Evolutionary conservation across 1,284 basidiomycete species (phyloP), one percentile per base, ranked within the genome.

Genomic region (Rhizoctonia solani): DNA sequence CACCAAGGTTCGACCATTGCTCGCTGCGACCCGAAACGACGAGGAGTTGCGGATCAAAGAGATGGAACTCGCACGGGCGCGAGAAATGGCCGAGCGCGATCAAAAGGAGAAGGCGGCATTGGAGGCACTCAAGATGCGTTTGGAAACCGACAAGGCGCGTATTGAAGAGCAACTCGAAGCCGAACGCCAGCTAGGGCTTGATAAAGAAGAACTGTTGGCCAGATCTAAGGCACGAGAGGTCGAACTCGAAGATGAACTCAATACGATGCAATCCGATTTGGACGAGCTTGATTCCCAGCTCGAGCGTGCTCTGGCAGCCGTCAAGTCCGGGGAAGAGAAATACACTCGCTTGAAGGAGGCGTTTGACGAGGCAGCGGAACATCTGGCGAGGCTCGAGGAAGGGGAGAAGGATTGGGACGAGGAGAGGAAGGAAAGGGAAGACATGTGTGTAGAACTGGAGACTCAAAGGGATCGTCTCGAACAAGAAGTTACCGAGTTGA

Each of bases 31-130:
- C 1, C 82, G 94, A 23, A 90, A 88, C 71, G 96, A 99, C 74
- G 94, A 97, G 44, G 96, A 98, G 76, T 83, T 98, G 9, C 85
- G 90, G 30, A 85, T 85, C 75, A 96, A 97, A 77, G 92, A 97
- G 69, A 84, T 88, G 2, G 96, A 99, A 76, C 81, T 98, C 27
- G 81, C 85, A 0, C 79, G 94, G 47, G 85, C 88, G 65, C 91
- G 88, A 75, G 95, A 98, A 74, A 82, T 89, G 9, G 92, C 92
- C 0, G 92, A 95, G 75, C 85, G 90, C 27, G 95, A 97, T 67
- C 86, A 89, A 69, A 82, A 83, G 63, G 94, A 95, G 77, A 85
- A 87, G 63, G 87, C 89, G 72, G 85, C 86, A 4, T 75, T 98
- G 50, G 89, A 95, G 75, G 86, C 81, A 68, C 79, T 95, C 41